phyloP scores from a whole-genome alignment of 495 filamentous ascomycete genomes.

The Staphylotrichum longicolle region DNA sequence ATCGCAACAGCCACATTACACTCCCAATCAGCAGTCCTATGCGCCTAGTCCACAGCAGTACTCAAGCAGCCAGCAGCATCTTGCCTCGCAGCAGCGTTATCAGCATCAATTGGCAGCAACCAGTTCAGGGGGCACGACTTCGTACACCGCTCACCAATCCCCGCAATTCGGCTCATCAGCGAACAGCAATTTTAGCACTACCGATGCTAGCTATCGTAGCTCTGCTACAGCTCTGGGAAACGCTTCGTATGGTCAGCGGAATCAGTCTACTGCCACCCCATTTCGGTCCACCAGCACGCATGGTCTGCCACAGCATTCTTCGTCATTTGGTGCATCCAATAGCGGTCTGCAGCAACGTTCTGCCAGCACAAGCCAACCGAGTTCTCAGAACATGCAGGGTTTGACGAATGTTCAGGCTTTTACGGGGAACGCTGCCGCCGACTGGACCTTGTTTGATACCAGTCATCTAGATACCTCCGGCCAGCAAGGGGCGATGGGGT shows the following conservation, averaged over 20 bases:
- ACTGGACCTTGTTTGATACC: conserved; percentile 42
- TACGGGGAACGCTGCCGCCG: conserved; percentile 23
- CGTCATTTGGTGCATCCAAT: conserved; percentile 33
- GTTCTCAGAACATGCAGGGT: conserved; percentile 29
- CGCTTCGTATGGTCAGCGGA: conserved; percentile 39
- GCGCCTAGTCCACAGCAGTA: conserved; percentile 32
- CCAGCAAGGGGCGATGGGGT: conserved; percentile 27
- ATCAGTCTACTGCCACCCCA: conserved; percentile 36
- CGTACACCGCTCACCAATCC: conserved; percentile 43
- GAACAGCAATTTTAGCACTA: conserved; percentile 36
- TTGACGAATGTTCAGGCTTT: conserved; percentile 29
- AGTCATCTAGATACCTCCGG: conserved; percentile 37
- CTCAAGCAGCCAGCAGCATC: conserved; percentile 29
- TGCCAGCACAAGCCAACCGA: conserved; percentile 24
- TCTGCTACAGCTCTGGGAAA: conserved; percentile 29
- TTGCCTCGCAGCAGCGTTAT: conserved; percentile 39
- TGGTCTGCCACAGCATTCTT: conserved; percentile 38
- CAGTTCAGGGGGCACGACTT: conserved; percentile 35
- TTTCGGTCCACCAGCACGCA: conserved; percentile 39
- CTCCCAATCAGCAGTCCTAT: conserved; percentile 28
- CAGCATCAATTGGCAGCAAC: conserved; percentile 42
- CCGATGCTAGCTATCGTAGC: conserved; percentile 41
- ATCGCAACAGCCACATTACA: conserved; percentile 25
- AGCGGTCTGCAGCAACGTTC: conserved; percentile 27
- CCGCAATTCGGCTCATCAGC: conserved; percentile 44